A percentile compares a stretch with the other conserved stretches of the same genome.
phyloP scores from a whole-genome alignment of 106 monocot genomes.

The Dendrobium nobile region DNA sequence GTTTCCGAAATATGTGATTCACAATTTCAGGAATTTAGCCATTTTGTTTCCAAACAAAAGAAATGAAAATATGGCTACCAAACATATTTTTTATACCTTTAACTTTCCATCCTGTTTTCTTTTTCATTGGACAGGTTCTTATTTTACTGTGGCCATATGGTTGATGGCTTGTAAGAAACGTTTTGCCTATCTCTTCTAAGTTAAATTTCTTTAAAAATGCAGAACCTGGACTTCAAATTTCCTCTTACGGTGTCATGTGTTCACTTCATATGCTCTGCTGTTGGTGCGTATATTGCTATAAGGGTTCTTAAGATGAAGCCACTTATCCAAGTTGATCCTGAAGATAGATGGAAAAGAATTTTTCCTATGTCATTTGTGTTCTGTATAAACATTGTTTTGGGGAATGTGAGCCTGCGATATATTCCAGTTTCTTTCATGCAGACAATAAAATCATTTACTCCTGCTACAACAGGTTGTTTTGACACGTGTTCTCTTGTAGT shows the following conservation, averaged over 20 bases:
- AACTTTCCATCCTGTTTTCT: background rate
- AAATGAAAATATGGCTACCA: background rate
- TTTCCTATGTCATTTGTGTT: conserved; percentile 99
- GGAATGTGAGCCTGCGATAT: conserved; percentile 95
- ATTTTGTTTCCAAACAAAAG: background rate
- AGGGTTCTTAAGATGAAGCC: conserved; percentile 74
- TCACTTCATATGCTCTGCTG: conserved; percentile 90
- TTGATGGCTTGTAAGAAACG: background rate
- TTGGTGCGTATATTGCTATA: conserved; percentile 84
- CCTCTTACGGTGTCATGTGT: conserved; percentile 88
- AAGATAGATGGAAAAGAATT: conserved; percentile 96
- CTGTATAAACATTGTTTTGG: conserved; percentile 93
- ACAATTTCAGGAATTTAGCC: background rate
- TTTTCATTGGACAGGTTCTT: background rate
- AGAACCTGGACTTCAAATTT: conserved; percentile 97
- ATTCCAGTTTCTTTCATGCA: conserved; percentile 99
- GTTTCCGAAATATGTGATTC: background rate
- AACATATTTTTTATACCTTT: background rate
- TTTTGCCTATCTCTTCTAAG: background rate
- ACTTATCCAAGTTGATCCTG: conserved; percentile 77
- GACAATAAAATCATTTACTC: conserved; percentile 97
- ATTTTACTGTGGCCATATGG: background rate
- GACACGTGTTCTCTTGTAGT: conserved; percentile 2
- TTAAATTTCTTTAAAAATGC: conserved; percentile 12
- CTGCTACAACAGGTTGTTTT: conserved; percentile 84